Base-by-base conservation (phyloP, 129 eudicot species). In the Tanacetum coccineum region DNA sequence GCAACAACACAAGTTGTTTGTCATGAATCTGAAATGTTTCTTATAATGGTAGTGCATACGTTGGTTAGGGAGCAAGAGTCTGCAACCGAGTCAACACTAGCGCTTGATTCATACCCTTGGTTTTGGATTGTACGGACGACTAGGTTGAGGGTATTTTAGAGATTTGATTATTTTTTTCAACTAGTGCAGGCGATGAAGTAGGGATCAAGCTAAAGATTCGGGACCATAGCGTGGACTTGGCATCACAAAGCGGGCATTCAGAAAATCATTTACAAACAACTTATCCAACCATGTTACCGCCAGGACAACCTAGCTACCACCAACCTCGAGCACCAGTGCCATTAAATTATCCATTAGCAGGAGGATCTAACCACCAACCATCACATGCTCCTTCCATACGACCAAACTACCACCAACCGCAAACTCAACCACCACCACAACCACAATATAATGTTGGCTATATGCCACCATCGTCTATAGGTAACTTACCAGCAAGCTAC, bases 201-300 rank as follows among this genome's bases (percentile, higher is more conserved):
- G 97, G 91, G 60, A 83, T 87, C 70, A 85, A 75, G 66, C 75
- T 90, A 26, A 52, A 22, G 78, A 84, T 83, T 66, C 72, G 59
- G 9, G 85, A 68, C 42, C 80, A 45, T 50, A 82, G 76, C 9
- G 73, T 80, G 22, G 78, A 72, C 70, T 42, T 83, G 49, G 52
- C 71, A 13, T 54, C 74, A 40, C 72, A 72, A 54, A 47, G 64
- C 17, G 71, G 70, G 40, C 79, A 32, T 57, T 67, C 85, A 8
- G 85, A 77, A 76, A 76, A 72, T 50, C 73, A 73, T 55, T 70
- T 74, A 70, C 87, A 75, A 30, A 54, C 55, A 69, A 63, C 19
- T 71, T 61, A 53, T 40, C 60, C 70, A 6, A 70, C 66, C 59
- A 75, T 70, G 13, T 50, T 47, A 63, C 80, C 83, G 50, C 60